A percentile compares a stretch with the other conserved stretches of the same genome.
Evolutionary conservation across 2,329 filamentous ascomycete genomes (phyloP).

Genomic region (Claviceps maximensis): DNA sequence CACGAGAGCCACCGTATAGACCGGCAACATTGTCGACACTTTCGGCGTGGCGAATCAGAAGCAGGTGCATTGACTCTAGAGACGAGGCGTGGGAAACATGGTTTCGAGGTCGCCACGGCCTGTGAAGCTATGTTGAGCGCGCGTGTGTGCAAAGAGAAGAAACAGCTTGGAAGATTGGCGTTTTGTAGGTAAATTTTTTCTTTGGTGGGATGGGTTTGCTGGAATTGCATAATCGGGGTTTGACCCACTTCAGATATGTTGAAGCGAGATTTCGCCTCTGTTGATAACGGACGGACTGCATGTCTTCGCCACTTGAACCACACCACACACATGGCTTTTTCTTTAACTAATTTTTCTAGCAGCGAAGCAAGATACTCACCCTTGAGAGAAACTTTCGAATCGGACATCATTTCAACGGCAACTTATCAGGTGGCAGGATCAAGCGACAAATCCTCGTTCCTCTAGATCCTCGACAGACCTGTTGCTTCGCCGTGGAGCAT

Average conservation of each 20-base stretch:
- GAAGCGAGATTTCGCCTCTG: neutral
- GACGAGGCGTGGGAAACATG: neutral
- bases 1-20: constrained; percentile 65
- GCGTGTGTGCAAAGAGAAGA: neutral
- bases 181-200: neutral
- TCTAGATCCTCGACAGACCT: too few species aligned
- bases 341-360: too few species aligned
- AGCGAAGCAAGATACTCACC: too few species aligned
- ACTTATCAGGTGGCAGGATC: too few species aligned
- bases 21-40: constrained; percentile 79
- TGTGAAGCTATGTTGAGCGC: neutral
- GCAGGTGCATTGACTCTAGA: constrained; percentile 30
- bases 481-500: too few species aligned
- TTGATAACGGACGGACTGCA: too few species aligned
- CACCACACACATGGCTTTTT: too few species aligned
- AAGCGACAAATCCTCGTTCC: too few species aligned
- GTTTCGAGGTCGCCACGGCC: neutral
- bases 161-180: neutral
- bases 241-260: neutral
- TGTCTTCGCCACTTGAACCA: too few species aligned
- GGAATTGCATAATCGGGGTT: constrained; percentile 1
- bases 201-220: neutral
- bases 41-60: constrained; percentile 78
- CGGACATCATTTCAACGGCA: too few species aligned
- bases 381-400: too few species aligned